A percentile compares a stretch with the other conserved stretches of the same genome.
phyloP scores from a whole-genome alignment of 371 early-diverging fungal genomes.

The Mortierella sp. region DNA sequence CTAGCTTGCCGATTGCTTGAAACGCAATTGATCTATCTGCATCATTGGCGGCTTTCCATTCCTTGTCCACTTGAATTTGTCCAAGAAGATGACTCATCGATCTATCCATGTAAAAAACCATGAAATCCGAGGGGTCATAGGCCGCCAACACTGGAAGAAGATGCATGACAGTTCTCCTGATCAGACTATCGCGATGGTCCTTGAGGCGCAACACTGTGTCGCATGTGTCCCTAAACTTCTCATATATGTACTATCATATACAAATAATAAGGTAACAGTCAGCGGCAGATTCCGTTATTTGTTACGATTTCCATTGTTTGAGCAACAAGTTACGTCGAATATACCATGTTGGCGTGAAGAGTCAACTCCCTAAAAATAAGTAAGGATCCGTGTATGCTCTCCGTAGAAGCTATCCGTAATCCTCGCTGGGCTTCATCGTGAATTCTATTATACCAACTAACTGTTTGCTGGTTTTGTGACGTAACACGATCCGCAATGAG shows the following conservation, averaged over 20 bases:
- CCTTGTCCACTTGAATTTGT: constrained; percentile 82
- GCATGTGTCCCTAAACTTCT: constrained; percentile 82
- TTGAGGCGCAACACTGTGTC: constrained; percentile 83
- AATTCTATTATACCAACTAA: constrained; percentile 82
- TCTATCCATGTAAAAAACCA: constrained; percentile 75
- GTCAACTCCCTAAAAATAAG: constrained; percentile 87
- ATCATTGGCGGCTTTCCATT: constrained; percentile 58
- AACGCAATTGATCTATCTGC: constrained; percentile 71
- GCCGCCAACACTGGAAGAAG: constrained; percentile 87
- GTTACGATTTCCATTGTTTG: not conserved
- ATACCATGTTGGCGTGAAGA: constrained; percentile 80
- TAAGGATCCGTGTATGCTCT: constrained; percentile 91
- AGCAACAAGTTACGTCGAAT: not conserved
- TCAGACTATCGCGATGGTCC: constrained; percentile 85
- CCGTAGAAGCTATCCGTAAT: constrained; percentile 76
- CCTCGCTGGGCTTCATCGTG: constrained; percentile 87
- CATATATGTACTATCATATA: constrained; percentile 75
- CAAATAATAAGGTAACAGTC: not conserved
- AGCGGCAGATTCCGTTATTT: not conserved
- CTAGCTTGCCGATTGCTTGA: constrained; percentile 87
- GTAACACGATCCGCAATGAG: constrained; percentile 88
- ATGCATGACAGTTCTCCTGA: constrained; percentile 89
- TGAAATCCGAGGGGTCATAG: constrained; percentile 86
- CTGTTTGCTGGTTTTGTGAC: constrained; percentile 68
- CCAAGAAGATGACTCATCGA: constrained; percentile 83